Conservation (phyloP, 768 basidiomycete species). For the Psilocybe subaeruginosa region DNA sequence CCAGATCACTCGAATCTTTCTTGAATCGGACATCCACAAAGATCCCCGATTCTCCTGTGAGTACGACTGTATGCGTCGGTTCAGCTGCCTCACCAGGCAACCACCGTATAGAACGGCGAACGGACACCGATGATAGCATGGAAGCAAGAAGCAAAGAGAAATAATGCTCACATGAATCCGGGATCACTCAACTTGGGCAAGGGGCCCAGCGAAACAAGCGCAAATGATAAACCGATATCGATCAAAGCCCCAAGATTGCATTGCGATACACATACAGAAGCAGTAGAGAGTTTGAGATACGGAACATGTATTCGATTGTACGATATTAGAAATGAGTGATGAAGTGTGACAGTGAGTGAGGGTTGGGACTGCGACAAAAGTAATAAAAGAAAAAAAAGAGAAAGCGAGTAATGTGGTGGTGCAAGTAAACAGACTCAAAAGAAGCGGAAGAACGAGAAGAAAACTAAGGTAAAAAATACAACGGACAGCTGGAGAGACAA, state of each 20-base stretch:
- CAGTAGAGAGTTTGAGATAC: slow-evolving; percentile 18
- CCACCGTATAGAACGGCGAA: slow-evolving; percentile 35
- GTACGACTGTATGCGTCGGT: slow-evolving; percentile 37
- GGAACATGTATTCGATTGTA: slow-evolving; percentile 22
- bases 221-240: neutral
- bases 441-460: slow-evolving; percentile 1
- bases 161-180: neutral
- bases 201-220: neutral
- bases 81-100: slow-evolving; percentile 31
- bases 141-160: neutral
- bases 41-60: slow-evolving; percentile 32
- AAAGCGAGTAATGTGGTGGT: slow-evolving; percentile 1
- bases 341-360: slow-evolving; percentile 1
- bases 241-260: slow-evolving; percentile 21
- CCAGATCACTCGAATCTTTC: slow-evolving; percentile 28
- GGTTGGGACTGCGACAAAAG: neutral
- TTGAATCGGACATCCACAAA: slow-evolving; percentile 40
- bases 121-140: slow-evolving; percentile 16
- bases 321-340: slow-evolving; percentile 21
- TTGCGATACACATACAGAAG: slow-evolving; percentile 22
- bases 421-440: slow-evolving; percentile 1
- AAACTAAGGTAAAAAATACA: slow-evolving; percentile 1
- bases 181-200: no score
- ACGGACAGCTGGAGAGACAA: neutral
- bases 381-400: slow-evolving; percentile 10